Conservation (phyloP, 1,284 basidiomycete species). For the Grifola frondosa region DNA sequence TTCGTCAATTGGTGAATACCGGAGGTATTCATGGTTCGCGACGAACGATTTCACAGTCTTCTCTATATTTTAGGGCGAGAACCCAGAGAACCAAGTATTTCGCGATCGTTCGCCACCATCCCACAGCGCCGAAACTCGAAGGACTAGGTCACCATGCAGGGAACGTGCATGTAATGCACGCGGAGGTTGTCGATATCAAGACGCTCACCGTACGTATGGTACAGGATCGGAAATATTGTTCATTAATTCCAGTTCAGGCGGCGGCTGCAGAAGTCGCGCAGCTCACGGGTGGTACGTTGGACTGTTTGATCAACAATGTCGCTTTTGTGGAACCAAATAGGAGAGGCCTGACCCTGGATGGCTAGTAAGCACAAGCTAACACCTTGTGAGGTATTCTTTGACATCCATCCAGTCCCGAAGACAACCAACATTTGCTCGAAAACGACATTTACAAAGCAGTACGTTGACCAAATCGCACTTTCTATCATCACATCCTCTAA, state of each 20-base stretch:
- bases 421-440: conserved; percentile 22
- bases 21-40: too few relatives aligned
- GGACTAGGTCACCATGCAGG: conserved; percentile 18
- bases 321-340: conserved; percentile 15
- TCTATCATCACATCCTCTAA: not conserved
- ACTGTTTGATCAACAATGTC: conserved; percentile 36
- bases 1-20: conserved; percentile 27
- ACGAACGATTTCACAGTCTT: not conserved
- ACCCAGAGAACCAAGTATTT: conserved; percentile 27
- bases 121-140: conserved; percentile 15
- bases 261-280: conserved; percentile 23
- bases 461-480: conserved; percentile 4
- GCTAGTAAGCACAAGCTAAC: conserved; percentile 16
- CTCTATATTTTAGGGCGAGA: conserved; percentile 10
- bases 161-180: conserved; percentile 28
- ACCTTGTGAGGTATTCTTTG: too few relatives aligned
- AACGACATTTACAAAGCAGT: conserved; percentile 23
- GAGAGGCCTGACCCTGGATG: conserved; percentile 5
- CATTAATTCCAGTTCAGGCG: conserved; percentile 8
- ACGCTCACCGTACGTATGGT: conserved; percentile 20
- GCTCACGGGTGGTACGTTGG: conserved; percentile 31
- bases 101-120: conserved; percentile 26
- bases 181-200: conserved; percentile 14
- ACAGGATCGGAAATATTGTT: not conserved
- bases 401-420: conserved; percentile 5